These are phyloP conservation scores for Paspalum notatum DNA, from an alignment of 176 grass and related monocot species.

Conservation along the genomic window DNA sequence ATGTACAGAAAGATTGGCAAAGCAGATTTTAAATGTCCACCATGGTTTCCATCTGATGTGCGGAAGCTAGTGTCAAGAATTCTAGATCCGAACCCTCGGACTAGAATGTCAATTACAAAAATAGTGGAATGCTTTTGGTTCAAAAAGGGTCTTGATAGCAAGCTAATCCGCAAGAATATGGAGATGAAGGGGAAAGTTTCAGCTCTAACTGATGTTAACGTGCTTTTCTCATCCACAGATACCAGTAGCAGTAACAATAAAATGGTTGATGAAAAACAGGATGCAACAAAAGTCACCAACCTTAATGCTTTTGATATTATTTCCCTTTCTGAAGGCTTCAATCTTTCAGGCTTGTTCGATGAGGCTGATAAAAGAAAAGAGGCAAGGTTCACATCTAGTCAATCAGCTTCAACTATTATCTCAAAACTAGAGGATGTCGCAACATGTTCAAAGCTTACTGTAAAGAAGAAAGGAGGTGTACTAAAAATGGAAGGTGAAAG, in stretches of 20 bases:
- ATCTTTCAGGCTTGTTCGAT: slow-evolving; percentile 45
- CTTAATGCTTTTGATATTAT: slow-evolving; percentile 61
- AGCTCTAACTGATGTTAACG: slow-evolving; percentile 37
- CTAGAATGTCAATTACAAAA: slow-evolving; percentile 52
- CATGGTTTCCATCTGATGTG: slow-evolving; percentile 47
- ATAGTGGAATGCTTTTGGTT: slow-evolving; percentile 58
- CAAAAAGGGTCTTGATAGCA: slow-evolving; percentile 52
- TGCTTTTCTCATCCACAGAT: slow-evolving; percentile 31
- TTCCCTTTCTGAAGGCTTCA: slow-evolving; percentile 53
- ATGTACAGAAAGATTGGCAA: slow-evolving; percentile 53
- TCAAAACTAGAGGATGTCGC: slow-evolving; percentile 48
- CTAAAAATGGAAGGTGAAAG: slow-evolving; percentile 45
- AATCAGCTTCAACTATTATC: slow-evolving; percentile 46
- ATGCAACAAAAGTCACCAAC: slow-evolving; percentile 34
- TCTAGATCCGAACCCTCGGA: slow-evolving; percentile 56
- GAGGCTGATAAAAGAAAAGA: slow-evolving; percentile 40
- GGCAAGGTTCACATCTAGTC: slow-evolving; percentile 49
- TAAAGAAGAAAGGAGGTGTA: slow-evolving; percentile 49
- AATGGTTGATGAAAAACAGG: slow-evolving; percentile 22
- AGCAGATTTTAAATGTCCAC: slow-evolving; percentile 52
- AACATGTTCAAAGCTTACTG: slow-evolving; percentile 37
- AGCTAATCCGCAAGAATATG: slow-evolving; percentile 29
- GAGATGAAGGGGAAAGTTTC: slow-evolving; percentile 35
- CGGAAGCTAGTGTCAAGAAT: slow-evolving; percentile 47
- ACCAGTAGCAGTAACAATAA: neutral